Conservation (phyloP, 345 rosid species). For the Citrus cavaleriei region DNA sequence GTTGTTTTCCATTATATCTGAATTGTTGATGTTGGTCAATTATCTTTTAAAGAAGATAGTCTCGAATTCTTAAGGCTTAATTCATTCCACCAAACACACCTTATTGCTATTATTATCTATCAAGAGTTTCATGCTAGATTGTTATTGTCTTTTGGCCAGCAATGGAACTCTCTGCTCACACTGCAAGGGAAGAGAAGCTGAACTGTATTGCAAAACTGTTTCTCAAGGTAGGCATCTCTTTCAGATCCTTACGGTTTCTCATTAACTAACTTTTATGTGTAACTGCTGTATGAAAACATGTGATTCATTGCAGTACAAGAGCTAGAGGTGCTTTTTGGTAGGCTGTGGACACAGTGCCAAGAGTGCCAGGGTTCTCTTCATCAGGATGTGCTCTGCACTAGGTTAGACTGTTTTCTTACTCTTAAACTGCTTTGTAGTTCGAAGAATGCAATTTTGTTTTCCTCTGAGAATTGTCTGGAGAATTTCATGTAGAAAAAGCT, state of each 20-base stretch:
- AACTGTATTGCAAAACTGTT: constrained; percentile 81
- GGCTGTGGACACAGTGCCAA: constrained; percentile 95
- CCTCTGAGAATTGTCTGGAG: background rate
- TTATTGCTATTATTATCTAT: background rate
- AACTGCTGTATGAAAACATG: background rate
- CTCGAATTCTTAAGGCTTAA: background rate
- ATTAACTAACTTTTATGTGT: background rate
- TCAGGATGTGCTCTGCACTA: constrained; percentile 96
- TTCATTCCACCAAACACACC: background rate
- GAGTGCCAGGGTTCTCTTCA: constrained; percentile 99
- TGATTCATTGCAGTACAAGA: constrained; percentile 64
- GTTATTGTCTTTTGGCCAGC: constrained; percentile 33
- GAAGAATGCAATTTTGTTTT: background rate
- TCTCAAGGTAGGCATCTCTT: constrained; percentile 56
- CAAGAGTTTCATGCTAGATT: constrained; percentile 5
- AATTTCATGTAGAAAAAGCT: background rate
- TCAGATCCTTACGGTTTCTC: background rate
- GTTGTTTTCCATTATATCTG: too few relatives aligned
- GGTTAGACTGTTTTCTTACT: constrained; percentile 38
- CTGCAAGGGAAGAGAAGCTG: constrained; percentile 97
- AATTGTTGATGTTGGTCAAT: background rate
- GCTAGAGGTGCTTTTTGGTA: constrained; percentile 79
- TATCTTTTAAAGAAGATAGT: background rate
- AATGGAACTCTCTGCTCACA: constrained; percentile 66
- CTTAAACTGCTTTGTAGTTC: background rate